These are phyloP conservation scores for Corylus heterophylla DNA, from an alignment of 306 rosid species.

Conservation along the genomic window DNA sequence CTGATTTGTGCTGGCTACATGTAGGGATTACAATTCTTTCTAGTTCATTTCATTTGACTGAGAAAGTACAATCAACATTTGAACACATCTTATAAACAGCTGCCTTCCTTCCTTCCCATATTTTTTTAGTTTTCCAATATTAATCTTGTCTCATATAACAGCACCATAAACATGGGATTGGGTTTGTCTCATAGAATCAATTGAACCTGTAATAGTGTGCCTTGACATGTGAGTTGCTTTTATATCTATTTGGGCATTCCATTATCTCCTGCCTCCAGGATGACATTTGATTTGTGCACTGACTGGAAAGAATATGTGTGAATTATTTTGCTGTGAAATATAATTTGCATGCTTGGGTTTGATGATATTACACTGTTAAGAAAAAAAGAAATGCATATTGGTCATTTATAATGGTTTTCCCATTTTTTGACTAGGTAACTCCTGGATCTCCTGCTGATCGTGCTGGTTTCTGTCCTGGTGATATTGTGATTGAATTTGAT, in stretches of 20 bases:
- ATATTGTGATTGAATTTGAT: constrained; percentile 77
- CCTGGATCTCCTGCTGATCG: constrained; percentile 85
- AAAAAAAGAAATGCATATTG: not conserved
- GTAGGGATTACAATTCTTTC: not conserved
- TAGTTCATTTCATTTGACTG: not conserved
- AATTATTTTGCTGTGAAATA: not conserved
- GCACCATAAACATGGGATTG: not conserved
- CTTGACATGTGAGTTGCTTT: not conserved
- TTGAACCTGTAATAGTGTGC: too few relatives aligned
- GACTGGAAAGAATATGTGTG: not conserved
- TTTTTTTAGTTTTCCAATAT: not conserved
- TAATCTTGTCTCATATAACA: not conserved
- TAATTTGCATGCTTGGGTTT: too few relatives aligned
- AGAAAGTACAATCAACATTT: not conserved
- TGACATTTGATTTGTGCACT: not conserved
- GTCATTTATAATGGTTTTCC: constrained; percentile 11
- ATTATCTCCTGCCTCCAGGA: not conserved
- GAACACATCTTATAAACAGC: not conserved
- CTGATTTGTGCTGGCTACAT: not conserved
- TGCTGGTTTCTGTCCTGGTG: constrained; percentile 81
- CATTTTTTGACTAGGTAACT: constrained; percentile 59
- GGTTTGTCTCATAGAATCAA: not conserved
- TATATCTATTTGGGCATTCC: not conserved
- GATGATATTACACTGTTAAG: too few relatives aligned
- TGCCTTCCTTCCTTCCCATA: too few relatives aligned